Conservation (phyloP, 2,329 filamentous ascomycete genomes). For the Dactylonectria estremocensis region DNA sequence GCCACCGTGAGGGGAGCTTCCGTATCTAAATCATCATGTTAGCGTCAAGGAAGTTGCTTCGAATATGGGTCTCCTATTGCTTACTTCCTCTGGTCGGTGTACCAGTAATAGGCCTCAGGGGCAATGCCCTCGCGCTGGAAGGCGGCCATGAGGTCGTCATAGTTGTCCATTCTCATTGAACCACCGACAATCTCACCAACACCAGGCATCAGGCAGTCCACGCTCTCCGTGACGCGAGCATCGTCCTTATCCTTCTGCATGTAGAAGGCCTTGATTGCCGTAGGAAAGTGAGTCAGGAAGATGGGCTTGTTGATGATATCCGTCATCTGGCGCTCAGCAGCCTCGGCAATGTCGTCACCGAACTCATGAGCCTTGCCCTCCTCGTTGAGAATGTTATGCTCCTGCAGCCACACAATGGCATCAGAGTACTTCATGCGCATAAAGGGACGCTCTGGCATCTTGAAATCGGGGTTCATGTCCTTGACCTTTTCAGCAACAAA, state of each 20-base stretch:
- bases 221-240: conserved; percentile 88
- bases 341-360: conserved; percentile 98
- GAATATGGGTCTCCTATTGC: conserved; percentile 4
- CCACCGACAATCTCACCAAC: conserved; percentile 98
- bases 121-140: conserved; percentile 91
- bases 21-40: conserved; percentile 63
- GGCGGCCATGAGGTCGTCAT: conserved; percentile 89
- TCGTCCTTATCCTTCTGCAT: conserved; percentile 92
- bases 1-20: conserved; percentile 91
- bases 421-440: conserved; percentile 95
- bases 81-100: conserved; percentile 95
- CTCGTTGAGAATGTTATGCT: conserved; percentile 93
- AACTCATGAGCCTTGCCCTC: conserved; percentile 92
- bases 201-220: conserved; percentile 89
- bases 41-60: neutral
- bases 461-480: conserved; percentile 92
- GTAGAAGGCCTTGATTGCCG: conserved; percentile 99
- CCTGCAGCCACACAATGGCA: conserved; percentile 93
- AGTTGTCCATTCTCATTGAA: conserved; percentile 95
- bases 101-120: conserved; percentile 95
- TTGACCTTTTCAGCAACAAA: conserved; percentile 81
- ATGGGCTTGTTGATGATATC: conserved; percentile 96
- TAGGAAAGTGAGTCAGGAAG: conserved; percentile 96
- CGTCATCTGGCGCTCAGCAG: conserved; percentile 96
- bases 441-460: conserved; percentile 87